Evolutionary conservation across 148 eudicot species (phyloP).

Genomic region (Rhododendron henanense): DNA sequence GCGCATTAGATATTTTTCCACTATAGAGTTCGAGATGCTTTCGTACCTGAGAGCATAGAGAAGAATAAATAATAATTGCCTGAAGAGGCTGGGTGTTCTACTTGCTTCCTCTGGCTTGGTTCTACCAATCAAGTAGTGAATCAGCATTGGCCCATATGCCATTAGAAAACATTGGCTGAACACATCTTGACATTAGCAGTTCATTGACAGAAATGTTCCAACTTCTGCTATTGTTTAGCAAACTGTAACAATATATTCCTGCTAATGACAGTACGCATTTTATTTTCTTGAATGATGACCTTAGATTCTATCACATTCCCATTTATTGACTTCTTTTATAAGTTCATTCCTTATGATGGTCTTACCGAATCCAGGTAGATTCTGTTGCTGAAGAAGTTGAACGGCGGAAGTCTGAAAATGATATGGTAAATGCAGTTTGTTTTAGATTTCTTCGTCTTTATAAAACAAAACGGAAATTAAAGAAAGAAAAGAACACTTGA

Average conservation of each 20-base stretch:
- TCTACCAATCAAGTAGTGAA: not conserved
- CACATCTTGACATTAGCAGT: not conserved
- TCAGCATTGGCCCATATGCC: not conserved
- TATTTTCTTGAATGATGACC: not conserved
- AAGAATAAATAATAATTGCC: not conserved
- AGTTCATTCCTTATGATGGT: conserved; percentile 9
- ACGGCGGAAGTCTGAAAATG: conserved; percentile 57
- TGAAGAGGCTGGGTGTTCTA: not conserved
- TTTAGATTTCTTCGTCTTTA: not conserved
- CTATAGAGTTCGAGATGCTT: not conserved
- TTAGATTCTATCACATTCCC: not conserved
- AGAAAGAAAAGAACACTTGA: not conserved
- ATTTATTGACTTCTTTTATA: conserved; percentile 10
- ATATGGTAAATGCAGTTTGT: conserved; percentile 52
- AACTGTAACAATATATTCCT: not conserved
- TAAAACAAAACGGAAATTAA: not conserved
- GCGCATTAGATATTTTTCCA: not conserved
- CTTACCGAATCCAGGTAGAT: conserved; percentile 61
- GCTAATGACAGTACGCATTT: not conserved
- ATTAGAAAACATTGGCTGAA: not conserved
- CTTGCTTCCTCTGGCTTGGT: not conserved
- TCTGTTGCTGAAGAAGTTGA: conserved; percentile 88
- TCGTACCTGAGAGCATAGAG: not conserved
- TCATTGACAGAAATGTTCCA: not conserved
- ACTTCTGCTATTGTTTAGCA: not conserved